Percentiles rank a stretch among this genome's conserved stretches.
Evolutionary conservation across 1,284 basidiomycete genomes (phyloP).

Genomic region (Inonotus hispidus): DNA sequence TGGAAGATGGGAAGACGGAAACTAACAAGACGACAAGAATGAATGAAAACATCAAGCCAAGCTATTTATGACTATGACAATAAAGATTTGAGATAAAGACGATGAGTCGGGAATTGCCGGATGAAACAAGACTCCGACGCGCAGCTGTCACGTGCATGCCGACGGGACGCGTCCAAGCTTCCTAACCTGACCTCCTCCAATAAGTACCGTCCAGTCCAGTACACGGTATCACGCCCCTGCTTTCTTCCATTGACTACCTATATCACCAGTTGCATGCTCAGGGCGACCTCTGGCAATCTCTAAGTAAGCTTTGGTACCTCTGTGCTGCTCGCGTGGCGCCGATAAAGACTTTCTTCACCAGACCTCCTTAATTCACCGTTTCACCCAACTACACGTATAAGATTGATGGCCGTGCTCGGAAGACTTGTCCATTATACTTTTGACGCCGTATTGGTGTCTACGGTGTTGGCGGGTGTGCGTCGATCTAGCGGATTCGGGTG

Average conservation of each 20-base stretch:
- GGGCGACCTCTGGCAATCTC: not conserved
- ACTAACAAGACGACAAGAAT: not conserved
- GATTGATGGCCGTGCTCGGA: conserved; percentile 43
- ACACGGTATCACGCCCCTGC: not conserved
- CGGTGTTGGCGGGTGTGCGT: conserved; percentile 88
- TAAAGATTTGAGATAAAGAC: no score
- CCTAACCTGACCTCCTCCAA: not conserved
- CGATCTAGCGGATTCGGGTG: conserved; percentile 87
- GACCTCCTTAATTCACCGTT: not conserved
- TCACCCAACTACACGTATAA: not conserved
- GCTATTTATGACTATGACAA: no score
- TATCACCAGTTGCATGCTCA: not conserved
- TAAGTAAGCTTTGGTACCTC: not conserved
- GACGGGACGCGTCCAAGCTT: not conserved
- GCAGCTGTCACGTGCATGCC: not conserved
- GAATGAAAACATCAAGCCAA: not conserved
- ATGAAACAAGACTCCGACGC: not conserved
- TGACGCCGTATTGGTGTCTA: conserved; percentile 84
- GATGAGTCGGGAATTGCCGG: not conserved
- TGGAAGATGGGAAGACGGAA: not conserved
- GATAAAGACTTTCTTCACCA: not conserved
- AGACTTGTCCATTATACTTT: conserved; percentile 79
- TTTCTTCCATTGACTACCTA: not conserved
- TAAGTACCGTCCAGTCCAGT: not conserved
- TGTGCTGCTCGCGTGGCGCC: not conserved